Evolutionary conservation across 1,284 basidiomycete species (phyloP), one percentile per base, ranked within the genome.

Genomic region (Leccinum fallax): DNA sequence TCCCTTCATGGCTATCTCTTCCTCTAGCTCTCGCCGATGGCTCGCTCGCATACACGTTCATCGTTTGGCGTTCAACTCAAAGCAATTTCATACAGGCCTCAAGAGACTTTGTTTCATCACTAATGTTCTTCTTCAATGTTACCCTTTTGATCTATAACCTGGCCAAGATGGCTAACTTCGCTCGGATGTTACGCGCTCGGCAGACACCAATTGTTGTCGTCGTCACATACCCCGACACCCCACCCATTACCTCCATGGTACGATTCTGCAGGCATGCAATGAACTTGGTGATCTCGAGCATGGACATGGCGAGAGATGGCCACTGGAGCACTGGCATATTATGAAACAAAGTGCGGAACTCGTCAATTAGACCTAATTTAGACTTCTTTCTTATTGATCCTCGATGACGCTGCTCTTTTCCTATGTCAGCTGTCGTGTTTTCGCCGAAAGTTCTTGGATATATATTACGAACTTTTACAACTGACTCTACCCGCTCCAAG

Each of bases 221-320:
- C 53, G 95, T 97, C 26, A 91, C 89, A n/a, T 97, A 96, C 76
- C 95, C 95, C 4, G 95, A 95, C 0, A 98, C 96, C 26, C 91
- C 95, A 9, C 86, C 99, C 55, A 89, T 96, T 65, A 94, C 93
- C 2, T 88, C 89, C 72, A 88, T 99, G 97, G 98, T 78, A 80
- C 82, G 28, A 79, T 99, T 36, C 80, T 99, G 52, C 80, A 84
- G 49, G 96, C 97, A 6, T 95, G 92, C 72, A 94, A 98, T 78
- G 96, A 98, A 78, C 82, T 99, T 64, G 97, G 97, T 30, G 88
- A 91, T 74, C 79, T 99, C 77, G 96, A 92, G 80, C 89, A 92
- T 74, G 88, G 89, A 13, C 72, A 81, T 26, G 82, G 84, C 46
- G 90, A 95, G 72, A 80, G 92, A 69, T 97, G 95, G 95, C 76